Base-by-base conservation (phyloP, 192 early-diverging fungal genomes). In the Linnemannia hyalina region DNA sequence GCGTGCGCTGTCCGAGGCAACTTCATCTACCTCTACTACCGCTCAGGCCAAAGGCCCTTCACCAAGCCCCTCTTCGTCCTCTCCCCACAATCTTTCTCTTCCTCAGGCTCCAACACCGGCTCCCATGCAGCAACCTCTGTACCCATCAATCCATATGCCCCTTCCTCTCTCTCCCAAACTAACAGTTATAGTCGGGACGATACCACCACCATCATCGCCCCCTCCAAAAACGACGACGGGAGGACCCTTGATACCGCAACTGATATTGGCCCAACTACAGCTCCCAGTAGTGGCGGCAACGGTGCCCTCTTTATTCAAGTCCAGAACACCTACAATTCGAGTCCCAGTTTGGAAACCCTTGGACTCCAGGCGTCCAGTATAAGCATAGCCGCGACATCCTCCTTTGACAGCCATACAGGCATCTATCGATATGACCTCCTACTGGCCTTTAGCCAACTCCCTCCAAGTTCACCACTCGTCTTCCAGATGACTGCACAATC, bases 391-490 rank as follows among this genome's bases (percentile, higher is more conserved):
- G 71, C 49, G 35, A 81, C 80, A n/a, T 44, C 80, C 4, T 55
- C 54, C n/a, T 23, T 35, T 16, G 60, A 74, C 18, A 35, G 65
- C 6, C 5, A 0, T 22, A 68, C 80, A 70, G 32, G 23, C 7
- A 8, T 23, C 20, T 70, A 70, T 52, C 73, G 74, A 18, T 54
- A 76, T 68, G 80, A 72, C 29, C 73, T 81, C n/a, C n/a, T 81
- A 4, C 74, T 81, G 2, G 52, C 74, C n/a, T 23, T 60, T 49
- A 81, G 76, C 52, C 4, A 5, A n/a, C 20, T 4, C 1, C 0
- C 10, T n/a, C 18, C 3, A 13, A 36, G 23, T 4, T 9, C 55
- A 29, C 49, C 68, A 16, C 36, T 54, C 36, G 4, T 81, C 38
- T 26, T 76, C 15, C 80, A 74, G 23, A 4, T 81, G 32, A 54